Percentiles rank a stretch among this genome's conserved stretches.
phyloP scores from a whole-genome alignment of 768 basidiomycete species.

The Auriscalpium vulgare region DNA sequence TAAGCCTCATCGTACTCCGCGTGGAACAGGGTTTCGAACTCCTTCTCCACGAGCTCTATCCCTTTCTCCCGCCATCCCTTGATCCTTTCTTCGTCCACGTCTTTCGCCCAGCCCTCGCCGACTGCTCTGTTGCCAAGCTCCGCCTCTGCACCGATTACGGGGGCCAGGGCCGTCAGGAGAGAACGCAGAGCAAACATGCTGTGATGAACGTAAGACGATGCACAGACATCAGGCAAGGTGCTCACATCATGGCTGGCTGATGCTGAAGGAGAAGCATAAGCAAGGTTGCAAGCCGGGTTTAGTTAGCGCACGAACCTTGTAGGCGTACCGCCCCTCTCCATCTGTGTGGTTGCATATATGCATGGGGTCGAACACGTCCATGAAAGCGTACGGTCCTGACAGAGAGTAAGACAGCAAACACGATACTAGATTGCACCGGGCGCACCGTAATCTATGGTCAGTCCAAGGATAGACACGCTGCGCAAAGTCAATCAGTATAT shows the following conservation, averaged over 20 bases:
- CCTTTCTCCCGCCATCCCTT: conserved; percentile 56
- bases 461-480: conserved; percentile 65
- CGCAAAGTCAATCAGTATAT: conserved; percentile 5
- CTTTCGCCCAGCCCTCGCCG: conserved; percentile 56
- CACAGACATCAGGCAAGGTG: neutral
- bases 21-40: conserved; percentile 56
- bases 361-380: conserved; percentile 80
- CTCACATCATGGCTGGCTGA: conserved; percentile 78
- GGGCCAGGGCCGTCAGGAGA: conserved; percentile 69
- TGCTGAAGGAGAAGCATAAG: conserved; percentile 28
- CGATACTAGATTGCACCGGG: neutral
- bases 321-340: conserved; percentile 68
- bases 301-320: conserved; percentile 30
- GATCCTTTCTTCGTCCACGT: conserved; percentile 42
- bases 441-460: conserved; percentile 72
- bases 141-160: conserved; percentile 79
- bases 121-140: conserved; percentile 43
- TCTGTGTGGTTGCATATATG: conserved; percentile 94
- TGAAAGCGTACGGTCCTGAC: conserved; percentile 84
- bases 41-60: conserved; percentile 41
- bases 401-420: conserved; percentile 1
- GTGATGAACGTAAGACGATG: conserved; percentile 3
- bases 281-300: conserved; percentile 10
- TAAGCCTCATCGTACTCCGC: conserved; percentile 58
- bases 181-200: conserved; percentile 76